Conservation (phyloP, 129 eudicot genomes). For the Lactuca sativa region DNA sequence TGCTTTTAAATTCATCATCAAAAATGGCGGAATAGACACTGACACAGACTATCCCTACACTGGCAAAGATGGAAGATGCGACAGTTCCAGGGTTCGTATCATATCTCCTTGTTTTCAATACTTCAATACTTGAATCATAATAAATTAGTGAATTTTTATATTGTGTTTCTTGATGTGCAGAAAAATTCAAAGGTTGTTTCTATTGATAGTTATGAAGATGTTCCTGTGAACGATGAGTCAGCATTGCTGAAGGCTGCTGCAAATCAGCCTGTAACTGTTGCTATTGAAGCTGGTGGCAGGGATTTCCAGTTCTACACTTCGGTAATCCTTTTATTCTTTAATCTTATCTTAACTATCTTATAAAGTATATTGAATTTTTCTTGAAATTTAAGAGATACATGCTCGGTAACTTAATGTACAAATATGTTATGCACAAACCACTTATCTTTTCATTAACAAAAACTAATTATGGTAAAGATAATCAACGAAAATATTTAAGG, state of each 20-base stretch:
- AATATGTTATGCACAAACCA: too few species aligned
- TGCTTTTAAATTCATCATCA: slow-evolving; percentile 46
- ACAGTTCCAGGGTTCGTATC: slow-evolving; percentile 34
- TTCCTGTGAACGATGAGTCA: slow-evolving; percentile 60
- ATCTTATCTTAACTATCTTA: too few species aligned
- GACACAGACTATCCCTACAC: slow-evolving; percentile 50
- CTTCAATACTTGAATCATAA: too few species aligned
- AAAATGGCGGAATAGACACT: slow-evolving; percentile 43
- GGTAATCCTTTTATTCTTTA: slow-evolving; percentile 38
- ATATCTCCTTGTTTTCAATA: background rate
- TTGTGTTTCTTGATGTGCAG: slow-evolving; percentile 19
- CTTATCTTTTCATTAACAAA: too few species aligned
- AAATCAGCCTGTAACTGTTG: slow-evolving; percentile 73
- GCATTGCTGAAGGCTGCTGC: slow-evolving; percentile 70
- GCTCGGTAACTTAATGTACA: too few species aligned
- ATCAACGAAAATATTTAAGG: too few species aligned
- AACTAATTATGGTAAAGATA: too few species aligned
- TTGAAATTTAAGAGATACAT: too few species aligned
- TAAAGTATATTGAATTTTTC: too few species aligned
- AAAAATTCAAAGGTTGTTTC: slow-evolving; percentile 66
- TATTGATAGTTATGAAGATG: slow-evolving; percentile 72
- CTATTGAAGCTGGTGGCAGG: slow-evolving; percentile 81
- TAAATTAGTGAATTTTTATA: too few species aligned
- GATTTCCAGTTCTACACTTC: slow-evolving; percentile 75
- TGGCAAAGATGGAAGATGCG: slow-evolving; percentile 33